Percentiles rank a stretch among this genome's conserved stretches.
Conservation (phyloP, 805 yeast genomes). For the Nakazawaea peltata region DNA sequence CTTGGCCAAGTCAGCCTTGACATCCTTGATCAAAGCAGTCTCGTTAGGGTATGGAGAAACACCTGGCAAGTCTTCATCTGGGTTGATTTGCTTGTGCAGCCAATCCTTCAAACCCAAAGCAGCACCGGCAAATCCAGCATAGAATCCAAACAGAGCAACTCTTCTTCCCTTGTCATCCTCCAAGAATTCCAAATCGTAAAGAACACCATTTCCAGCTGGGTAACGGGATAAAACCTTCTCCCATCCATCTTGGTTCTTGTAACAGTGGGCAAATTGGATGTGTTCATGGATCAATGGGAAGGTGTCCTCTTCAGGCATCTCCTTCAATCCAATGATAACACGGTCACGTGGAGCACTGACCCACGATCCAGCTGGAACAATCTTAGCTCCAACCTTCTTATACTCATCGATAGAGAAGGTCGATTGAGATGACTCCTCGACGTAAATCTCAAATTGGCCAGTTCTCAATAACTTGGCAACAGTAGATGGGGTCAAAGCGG, state of each 20-base stretch:
- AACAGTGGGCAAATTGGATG: constrained; percentile 98
- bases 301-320: constrained; percentile 79
- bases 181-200: constrained; percentile 91
- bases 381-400: constrained; percentile 68
- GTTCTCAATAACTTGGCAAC: constrained; percentile 77
- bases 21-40: constrained; percentile 61
- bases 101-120: constrained; percentile 93
- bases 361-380: constrained; percentile 96
- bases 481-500: constrained; percentile 91
- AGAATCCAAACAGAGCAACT: constrained; percentile 99
- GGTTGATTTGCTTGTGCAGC: constrained; percentile 80
- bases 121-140: constrained; percentile 99
- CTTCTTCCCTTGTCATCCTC: constrained; percentile 94
- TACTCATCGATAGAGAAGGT: constrained; percentile 75
- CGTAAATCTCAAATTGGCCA: constrained; percentile 74
- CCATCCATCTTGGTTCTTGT: constrained; percentile 98
- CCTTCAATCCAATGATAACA: constrained; percentile 89
- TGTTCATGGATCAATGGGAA: constrained; percentile 96
- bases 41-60: constrained; percentile 82
- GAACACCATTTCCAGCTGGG: constrained; percentile 83
- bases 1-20: constrained; percentile 45
- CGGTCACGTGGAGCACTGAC: constrained; percentile 82
- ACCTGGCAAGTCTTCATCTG: constrained; percentile 63
- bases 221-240: constrained; percentile 80
- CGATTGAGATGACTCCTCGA: constrained; percentile 82